phyloP scores from a whole-genome alignment of 495 filamentous ascomycete species.

The Corynascus novoguineensis region DNA sequence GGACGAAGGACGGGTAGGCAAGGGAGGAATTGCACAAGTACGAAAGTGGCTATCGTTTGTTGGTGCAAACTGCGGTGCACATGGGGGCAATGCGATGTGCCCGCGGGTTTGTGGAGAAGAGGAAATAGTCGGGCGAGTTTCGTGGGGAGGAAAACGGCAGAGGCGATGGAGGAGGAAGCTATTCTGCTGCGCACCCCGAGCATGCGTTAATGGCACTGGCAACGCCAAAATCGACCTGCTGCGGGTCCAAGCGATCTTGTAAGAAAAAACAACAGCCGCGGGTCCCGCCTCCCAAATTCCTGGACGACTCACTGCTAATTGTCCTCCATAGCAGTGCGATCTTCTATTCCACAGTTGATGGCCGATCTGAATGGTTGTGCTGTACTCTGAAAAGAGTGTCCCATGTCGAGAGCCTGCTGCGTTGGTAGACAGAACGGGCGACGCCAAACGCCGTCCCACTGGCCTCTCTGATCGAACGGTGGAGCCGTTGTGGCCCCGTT shows the following conservation, averaged over 20 bases:
- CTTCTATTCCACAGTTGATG: neutral
- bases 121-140: neutral
- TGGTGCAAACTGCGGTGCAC: constrained; percentile 10
- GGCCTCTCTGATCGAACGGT: neutral
- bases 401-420: neutral
- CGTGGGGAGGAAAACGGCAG: neutral
- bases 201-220: constrained; percentile 26
- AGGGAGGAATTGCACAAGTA: neutral
- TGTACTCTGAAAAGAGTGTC: constrained; percentile 2
- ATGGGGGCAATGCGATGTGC: constrained; percentile 10
- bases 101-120: neutral
- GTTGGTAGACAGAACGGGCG: neutral
- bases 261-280: neutral
- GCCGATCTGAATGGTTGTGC: constrained; percentile 2
- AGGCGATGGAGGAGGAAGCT: constrained; percentile 17
- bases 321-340: constrained; percentile 8
- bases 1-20: neutral
- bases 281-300: neutral
- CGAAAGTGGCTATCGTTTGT: constrained; percentile 1
- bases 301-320: neutral
- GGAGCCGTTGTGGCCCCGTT: neutral
- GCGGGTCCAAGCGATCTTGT: constrained; percentile 1
- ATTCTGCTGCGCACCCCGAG: constrained; percentile 20
- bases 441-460: neutral
- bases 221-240: constrained; percentile 9